A percentile compares a stretch with the other conserved stretches of the same genome.
Conservation (phyloP, 139 green algal genomes). For the Micractinium conductrix region DNA sequence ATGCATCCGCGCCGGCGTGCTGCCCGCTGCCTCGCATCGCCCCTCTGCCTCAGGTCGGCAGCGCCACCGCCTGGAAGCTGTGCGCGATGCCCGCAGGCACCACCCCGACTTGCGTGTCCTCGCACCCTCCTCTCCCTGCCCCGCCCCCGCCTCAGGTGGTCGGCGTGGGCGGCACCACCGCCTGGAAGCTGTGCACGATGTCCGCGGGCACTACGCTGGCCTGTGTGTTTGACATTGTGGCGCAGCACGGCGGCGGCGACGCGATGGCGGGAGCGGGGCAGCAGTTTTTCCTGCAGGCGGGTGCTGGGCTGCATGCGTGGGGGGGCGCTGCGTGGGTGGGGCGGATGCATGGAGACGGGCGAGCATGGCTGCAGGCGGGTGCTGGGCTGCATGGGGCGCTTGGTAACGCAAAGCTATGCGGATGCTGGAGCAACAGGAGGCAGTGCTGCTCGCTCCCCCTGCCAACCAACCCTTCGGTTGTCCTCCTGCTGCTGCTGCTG, state of each 20-base stretch:
- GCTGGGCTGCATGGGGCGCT: no score
- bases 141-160: constrained; percentile 69
- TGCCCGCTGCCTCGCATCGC: no score
- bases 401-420: no score
- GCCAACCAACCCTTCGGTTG: no score
- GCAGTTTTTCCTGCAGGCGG: constrained; percentile 17
- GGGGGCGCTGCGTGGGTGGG: no score
- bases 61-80: constrained; percentile 93
- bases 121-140: not conserved
- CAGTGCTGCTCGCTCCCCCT: no score
- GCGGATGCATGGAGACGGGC: no score
- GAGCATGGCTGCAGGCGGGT: no score
- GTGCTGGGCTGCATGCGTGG: constrained; percentile 94
- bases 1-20: no score
- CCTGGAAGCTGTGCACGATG: constrained; percentile 89
- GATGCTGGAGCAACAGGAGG: no score
- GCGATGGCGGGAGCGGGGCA: not conserved
- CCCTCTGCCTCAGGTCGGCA: no score
- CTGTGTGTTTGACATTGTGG: constrained; percentile 86
- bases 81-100: constrained; percentile 66
- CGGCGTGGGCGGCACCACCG: constrained; percentile 89
- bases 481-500: no score
- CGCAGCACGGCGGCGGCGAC: constrained; percentile 37
- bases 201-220: constrained; percentile 79
- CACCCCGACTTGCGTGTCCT: not conserved